Percentiles rank a stretch among this genome's conserved stretches.
Evolutionary conservation across 352 stramenopile species (phyloP).

Genomic region (Globisporangium recalcitrans): DNA sequence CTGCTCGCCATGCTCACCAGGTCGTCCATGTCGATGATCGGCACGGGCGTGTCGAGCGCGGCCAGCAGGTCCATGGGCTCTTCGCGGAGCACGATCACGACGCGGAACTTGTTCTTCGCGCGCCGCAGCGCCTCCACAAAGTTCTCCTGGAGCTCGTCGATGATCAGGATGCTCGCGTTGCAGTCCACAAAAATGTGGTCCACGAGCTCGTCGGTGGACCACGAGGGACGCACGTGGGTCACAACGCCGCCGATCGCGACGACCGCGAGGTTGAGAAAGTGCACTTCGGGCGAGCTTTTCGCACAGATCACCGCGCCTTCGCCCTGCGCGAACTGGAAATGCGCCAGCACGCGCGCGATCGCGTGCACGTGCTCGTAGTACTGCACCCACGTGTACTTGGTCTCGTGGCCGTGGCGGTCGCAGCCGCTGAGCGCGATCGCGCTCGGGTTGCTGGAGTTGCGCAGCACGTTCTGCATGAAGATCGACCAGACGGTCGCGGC

Average conservation of each 20-base stretch:
- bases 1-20: conserved; percentile 24
- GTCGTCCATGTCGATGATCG: conserved; percentile 44
- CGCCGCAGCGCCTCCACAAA: conserved; percentile 37
- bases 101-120: conserved; percentile 26
- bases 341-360: conserved; percentile 41
- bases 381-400: conserved; percentile 29
- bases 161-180: conserved; percentile 48
- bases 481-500: conserved; percentile 14
- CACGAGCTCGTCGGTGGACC: conserved; percentile 43
- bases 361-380: conserved; percentile 26
- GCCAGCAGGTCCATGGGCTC: conserved; percentile 25
- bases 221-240: conserved; percentile 47
- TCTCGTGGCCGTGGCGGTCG: conserved; percentile 2
- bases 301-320: conserved; percentile 58
- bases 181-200: conserved; percentile 48
- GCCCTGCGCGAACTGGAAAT: conserved; percentile 46
- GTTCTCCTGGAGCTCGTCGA: conserved; percentile 47
- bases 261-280: conserved; percentile 56
- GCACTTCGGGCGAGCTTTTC: conserved; percentile 36
- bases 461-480: conserved; percentile 18
- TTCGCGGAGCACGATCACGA: conserved; percentile 38
- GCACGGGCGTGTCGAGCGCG: conserved; percentile 29
- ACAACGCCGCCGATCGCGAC: conserved; percentile 53
- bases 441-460: conserved; percentile 10
- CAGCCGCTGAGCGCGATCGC: conserved; percentile 16